These are phyloP conservation scores for Typha latifolia DNA, from an alignment of 176 grass and related monocot species.

Conservation along the genomic window DNA sequence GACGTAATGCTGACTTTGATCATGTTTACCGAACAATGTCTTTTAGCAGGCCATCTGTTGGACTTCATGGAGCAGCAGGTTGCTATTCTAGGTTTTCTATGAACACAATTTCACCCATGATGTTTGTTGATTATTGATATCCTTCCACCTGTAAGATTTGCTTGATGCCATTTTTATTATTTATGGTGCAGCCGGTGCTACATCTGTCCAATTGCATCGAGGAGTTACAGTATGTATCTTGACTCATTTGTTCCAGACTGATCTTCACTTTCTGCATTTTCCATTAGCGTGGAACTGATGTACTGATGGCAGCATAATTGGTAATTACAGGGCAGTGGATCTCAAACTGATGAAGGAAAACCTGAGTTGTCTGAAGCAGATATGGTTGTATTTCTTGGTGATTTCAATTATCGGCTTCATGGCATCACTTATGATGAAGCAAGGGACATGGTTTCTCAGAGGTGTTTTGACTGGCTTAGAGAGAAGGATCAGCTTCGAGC, in stretches of 20 bases:
- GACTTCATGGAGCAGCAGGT: conserved; percentile 75
- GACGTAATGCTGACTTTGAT: conserved; percentile 90
- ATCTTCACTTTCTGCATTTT: conserved; percentile 10
- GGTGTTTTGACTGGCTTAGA: conserved; percentile 98
- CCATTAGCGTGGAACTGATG: conserved; percentile 1
- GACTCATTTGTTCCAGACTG: conserved; percentile 12
- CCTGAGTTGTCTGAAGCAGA: conserved; percentile 85
- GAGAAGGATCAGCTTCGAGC: conserved; percentile 87
- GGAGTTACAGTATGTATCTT: conserved; percentile 70
- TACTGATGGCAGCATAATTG: conserved; percentile 32
- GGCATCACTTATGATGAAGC: conserved; percentile 95
- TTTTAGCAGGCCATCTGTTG: conserved; percentile 73
- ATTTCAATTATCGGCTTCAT: conserved; percentile 94
- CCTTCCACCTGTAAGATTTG: too few species aligned
- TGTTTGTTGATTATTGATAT: background rate
- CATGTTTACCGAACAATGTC: conserved; percentile 81
- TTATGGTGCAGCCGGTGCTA: conserved; percentile 65
- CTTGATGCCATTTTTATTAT: conserved; percentile 7
- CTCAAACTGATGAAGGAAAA: conserved; percentile 64
- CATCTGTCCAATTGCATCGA: conserved; percentile 91
- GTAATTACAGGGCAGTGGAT: conserved; percentile 56
- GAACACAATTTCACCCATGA: background rate
- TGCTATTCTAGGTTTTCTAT: conserved; percentile 16
- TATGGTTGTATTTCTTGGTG: conserved; percentile 92
- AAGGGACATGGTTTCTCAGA: conserved; percentile 95